These are phyloP conservation scores for Phaeosphaeria sp. DNA, from an alignment of 2,329 filamentous ascomycete genomes.

Conservation along the genomic window DNA sequence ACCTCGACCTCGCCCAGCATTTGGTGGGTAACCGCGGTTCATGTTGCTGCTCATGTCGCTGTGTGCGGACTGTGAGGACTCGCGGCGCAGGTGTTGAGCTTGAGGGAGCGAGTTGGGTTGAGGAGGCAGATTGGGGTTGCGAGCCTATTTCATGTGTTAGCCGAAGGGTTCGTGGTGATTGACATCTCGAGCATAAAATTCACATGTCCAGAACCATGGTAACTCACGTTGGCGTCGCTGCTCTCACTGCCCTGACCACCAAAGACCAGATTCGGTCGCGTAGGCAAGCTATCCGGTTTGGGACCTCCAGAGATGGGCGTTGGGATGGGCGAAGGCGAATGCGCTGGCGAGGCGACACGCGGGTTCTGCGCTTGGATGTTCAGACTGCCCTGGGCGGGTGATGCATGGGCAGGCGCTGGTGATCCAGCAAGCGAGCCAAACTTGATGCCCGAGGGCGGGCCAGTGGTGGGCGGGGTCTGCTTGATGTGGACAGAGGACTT, in stretches of 20 bases:
- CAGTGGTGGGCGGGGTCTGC: conserved; percentile 69
- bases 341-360: conserved; percentile 80
- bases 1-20: conserved; percentile 60
- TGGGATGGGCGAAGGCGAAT: conserved; percentile 92
- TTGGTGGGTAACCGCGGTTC: conserved; percentile 49
- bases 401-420: conserved; percentile 69
- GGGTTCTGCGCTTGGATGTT: conserved; percentile 66
- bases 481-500: conserved; percentile 95
- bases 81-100: conserved; percentile 80
- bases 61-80: conserved; percentile 84
- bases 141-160: conserved; percentile 62
- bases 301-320: conserved; percentile 84
- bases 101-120: conserved; percentile 57
- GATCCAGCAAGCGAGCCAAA: conserved; percentile 77
- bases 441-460: conserved; percentile 67
- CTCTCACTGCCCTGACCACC: conserved; percentile 82
- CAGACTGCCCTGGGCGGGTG: conserved; percentile 66
- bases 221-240: conserved; percentile 72
- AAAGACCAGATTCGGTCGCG: conserved; percentile 73
- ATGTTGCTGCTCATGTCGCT: conserved; percentile 71
- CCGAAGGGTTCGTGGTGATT: not conserved
- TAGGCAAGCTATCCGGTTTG: conserved; percentile 77
- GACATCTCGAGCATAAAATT: conserved; percentile 1
- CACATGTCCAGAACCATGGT: conserved; percentile 26
- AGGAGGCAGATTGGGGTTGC: conserved; percentile 67